Conservation (phyloP, 1,284 basidiomycete species). For the Thecaphora thlaspeos region DNA sequence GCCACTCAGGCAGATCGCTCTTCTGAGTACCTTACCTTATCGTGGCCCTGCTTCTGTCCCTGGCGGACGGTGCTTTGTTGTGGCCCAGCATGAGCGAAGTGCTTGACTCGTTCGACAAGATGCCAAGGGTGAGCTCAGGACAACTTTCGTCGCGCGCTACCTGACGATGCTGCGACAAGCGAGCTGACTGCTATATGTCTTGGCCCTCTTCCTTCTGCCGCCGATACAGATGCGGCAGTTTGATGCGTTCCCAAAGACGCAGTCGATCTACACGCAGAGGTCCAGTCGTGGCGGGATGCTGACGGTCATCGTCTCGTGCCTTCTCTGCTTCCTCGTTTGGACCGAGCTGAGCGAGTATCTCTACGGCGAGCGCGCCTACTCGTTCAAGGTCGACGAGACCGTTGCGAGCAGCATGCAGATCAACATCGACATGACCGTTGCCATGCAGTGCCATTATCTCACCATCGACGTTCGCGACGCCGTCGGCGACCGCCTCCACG, state of each 20-base stretch:
- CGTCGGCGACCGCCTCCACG: slow-evolving; percentile 82
- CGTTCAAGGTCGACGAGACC: slow-evolving; percentile 43
- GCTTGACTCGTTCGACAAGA: slow-evolving; percentile 44
- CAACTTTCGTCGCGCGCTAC: too few relatives aligned
- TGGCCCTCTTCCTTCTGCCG: neutral
- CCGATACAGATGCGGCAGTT: slow-evolving; percentile 49
- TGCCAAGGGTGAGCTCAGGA: slow-evolving; percentile 44
- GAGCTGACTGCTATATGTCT: neutral
- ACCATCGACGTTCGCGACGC: slow-evolving; percentile 88
- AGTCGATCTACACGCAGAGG: slow-evolving; percentile 79
- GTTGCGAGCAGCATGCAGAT: slow-evolving; percentile 49
- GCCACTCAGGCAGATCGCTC: too few relatives aligned
- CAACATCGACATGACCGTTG: slow-evolving; percentile 55
- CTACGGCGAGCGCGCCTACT: slow-evolving; percentile 73
- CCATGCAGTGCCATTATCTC: slow-evolving; percentile 60
- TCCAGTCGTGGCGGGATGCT: slow-evolving; percentile 83
- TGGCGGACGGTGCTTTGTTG: too few relatives aligned
- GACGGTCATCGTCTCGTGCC: slow-evolving; percentile 73
- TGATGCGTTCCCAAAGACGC: slow-evolving; percentile 60
- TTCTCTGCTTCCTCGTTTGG: slow-evolving; percentile 74
- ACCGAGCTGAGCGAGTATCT: slow-evolving; percentile 87
- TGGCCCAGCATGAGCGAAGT: slow-evolving; percentile 38
- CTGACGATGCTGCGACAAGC: too few relatives aligned
- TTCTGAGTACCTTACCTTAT: too few relatives aligned
- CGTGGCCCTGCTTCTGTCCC: too few relatives aligned